Evolutionary conservation across 495 filamentous ascomycete genomes (phyloP).

Genomic region (Cenococcum geophilum): DNA sequence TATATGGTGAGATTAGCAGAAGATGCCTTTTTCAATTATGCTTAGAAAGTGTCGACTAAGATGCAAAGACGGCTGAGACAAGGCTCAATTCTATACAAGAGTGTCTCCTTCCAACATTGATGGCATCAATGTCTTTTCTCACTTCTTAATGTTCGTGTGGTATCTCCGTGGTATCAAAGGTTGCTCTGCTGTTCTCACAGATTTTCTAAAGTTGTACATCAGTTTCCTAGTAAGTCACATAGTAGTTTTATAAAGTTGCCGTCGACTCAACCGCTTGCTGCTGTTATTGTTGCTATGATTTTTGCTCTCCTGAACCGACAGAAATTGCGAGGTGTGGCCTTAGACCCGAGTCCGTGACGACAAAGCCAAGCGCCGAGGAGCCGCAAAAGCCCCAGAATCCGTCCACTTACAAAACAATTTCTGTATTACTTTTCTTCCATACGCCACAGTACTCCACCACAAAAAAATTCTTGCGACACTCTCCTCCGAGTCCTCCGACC

Average conservation of each 20-base stretch:
- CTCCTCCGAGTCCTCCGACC: background rate
- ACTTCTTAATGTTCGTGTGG: background rate
- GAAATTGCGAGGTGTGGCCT: background rate
- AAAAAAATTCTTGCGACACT: background rate
- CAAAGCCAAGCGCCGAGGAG: background rate
- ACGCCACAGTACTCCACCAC: background rate
- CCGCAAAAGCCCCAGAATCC: slow-evolving; percentile 2
- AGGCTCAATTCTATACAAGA: too few relatives aligned
- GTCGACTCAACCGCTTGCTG: background rate
- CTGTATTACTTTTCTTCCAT: background rate
- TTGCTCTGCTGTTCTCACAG: background rate
- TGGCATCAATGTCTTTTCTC: background rate
- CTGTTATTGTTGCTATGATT: background rate
- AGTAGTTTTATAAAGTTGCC: too few relatives aligned
- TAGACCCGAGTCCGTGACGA: slow-evolving; percentile 2
- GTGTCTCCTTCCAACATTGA: too few relatives aligned
- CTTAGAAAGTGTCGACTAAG: too few relatives aligned
- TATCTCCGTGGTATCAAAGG: background rate
- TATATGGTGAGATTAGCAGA: too few relatives aligned
- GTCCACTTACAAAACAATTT: slow-evolving; percentile 1
- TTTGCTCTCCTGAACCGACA: background rate
- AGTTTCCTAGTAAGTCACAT: too few relatives aligned
- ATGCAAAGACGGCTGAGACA: too few relatives aligned
- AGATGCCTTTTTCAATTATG: too few relatives aligned
- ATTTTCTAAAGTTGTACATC: background rate